Evolutionary conservation across 179 eudicot species (phyloP).

Genomic region (Silene vulgaris): DNA sequence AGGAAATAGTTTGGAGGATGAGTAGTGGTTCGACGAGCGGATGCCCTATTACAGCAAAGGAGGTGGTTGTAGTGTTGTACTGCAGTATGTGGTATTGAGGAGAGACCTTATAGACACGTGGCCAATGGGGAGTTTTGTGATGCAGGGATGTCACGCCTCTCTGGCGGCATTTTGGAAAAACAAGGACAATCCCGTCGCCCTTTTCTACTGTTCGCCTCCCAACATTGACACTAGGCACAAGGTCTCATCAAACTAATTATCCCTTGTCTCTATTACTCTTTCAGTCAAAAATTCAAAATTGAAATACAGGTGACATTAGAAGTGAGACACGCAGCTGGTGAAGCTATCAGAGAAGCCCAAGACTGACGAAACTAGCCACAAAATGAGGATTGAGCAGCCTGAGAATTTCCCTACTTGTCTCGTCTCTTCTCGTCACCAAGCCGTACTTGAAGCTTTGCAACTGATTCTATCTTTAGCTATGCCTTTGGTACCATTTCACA

Average conservation of each 20-base stretch:
- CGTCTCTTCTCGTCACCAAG: slow-evolving; percentile 42
- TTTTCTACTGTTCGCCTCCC: slow-evolving; percentile 45
- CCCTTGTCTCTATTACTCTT: neutral
- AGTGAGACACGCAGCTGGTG: slow-evolving; percentile 62
- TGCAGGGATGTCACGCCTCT: slow-evolving; percentile 85
- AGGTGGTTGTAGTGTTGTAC: slow-evolving; percentile 1
- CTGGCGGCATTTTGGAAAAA: slow-evolving; percentile 70
- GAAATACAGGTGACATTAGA: slow-evolving; percentile 74
- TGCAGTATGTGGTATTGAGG: slow-evolving; percentile 72
- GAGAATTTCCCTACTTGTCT: slow-evolving; percentile 78
- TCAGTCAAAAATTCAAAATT: neutral
- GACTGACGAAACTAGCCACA: slow-evolving; percentile 49
- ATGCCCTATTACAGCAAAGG: neutral
- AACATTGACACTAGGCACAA: slow-evolving; percentile 76
- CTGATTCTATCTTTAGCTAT: slow-evolving; percentile 28
- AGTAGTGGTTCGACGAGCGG: neutral
- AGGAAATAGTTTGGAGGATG: no score
- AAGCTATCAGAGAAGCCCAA: slow-evolving; percentile 67
- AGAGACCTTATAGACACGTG: slow-evolving; percentile 70
- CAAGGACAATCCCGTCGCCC: slow-evolving; percentile 59
- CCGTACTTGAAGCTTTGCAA: slow-evolving; percentile 91
- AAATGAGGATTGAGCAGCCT: slow-evolving; percentile 86
- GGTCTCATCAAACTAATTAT: slow-evolving; percentile 28
- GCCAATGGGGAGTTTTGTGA: slow-evolving; percentile 76
- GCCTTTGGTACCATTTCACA: no score